phyloP scores from a whole-genome alignment of 164 flowering plant genomes.

The Santalum album region DNA sequence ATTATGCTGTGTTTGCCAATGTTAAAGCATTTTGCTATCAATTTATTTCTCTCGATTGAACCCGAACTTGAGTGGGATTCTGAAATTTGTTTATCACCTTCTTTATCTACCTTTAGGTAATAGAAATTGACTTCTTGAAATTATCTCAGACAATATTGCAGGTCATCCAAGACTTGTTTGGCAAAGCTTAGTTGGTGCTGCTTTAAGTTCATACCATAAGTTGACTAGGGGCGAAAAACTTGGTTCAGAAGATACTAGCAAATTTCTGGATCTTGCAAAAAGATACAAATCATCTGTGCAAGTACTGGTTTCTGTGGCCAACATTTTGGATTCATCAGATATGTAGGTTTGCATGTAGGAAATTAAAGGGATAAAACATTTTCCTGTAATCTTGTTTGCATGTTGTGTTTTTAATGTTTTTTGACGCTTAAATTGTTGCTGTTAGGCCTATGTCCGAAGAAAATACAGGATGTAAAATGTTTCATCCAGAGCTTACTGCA shows the following conservation, averaged over 20 bases:
- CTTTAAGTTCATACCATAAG: slow-evolving; percentile 46
- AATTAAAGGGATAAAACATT: background rate
- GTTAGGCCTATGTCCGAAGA: slow-evolving; percentile 26
- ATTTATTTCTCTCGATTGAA: too few species aligned
- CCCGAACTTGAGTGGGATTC: too few species aligned
- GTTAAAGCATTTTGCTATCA: too few species aligned
- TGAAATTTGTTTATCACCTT: too few species aligned
- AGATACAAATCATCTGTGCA: slow-evolving; percentile 52
- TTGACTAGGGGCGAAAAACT: slow-evolving; percentile 8
- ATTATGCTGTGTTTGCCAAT: too few species aligned
- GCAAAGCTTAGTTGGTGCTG: slow-evolving; percentile 71
- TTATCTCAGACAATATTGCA: slow-evolving; percentile 35
- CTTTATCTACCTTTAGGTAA: too few species aligned
- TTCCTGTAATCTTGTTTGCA: background rate
- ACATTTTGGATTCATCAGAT: slow-evolving; percentile 47
- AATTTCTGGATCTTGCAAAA: slow-evolving; percentile 45
- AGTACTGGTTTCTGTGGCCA: slow-evolving; percentile 67
- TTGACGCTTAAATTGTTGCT: background rate
- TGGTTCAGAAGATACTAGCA: slow-evolving; percentile 27
- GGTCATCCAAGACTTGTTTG: slow-evolving; percentile 44
- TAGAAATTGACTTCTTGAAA: background rate
- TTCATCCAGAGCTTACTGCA: slow-evolving; percentile 37
- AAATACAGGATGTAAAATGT: slow-evolving; percentile 12
- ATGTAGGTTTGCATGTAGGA: slow-evolving; percentile 33
- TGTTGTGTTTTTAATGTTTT: background rate